Evolutionary conservation across 805 yeast species (phyloP).

Genomic region (Starmerella stellata): DNA sequence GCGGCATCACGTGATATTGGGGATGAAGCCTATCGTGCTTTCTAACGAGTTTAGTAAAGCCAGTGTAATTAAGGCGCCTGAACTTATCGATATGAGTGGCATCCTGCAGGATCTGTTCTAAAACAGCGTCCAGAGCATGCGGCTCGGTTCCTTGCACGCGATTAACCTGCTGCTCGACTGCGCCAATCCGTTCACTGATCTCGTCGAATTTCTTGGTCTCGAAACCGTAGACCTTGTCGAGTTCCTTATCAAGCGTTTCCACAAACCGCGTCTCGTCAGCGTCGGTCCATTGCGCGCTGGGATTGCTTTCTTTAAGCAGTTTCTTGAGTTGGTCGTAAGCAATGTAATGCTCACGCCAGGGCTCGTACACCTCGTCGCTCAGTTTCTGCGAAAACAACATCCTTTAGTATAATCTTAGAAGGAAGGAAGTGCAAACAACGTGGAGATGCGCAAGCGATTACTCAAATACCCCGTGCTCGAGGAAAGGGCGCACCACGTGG

Average conservation of each 20-base stretch:
- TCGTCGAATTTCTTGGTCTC: slow-evolving; percentile 53
- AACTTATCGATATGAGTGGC: slow-evolving; percentile 81
- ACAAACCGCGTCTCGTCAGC: slow-evolving; percentile 69
- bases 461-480: no score
- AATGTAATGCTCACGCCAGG: slow-evolving; percentile 85
- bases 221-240: slow-evolving; percentile 84
- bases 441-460: no score
- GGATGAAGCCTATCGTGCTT: slow-evolving; percentile 88
- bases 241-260: slow-evolving; percentile 53
- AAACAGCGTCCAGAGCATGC: slow-evolving; percentile 39
- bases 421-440: no score
- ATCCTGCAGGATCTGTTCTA: slow-evolving; percentile 55
- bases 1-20: slow-evolving; percentile 72
- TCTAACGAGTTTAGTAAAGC: slow-evolving; percentile 83
- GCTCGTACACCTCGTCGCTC: slow-evolving; percentile 62
- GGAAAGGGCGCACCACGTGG: no score
- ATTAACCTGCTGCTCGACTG: slow-evolving; percentile 43
- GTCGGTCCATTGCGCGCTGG: slow-evolving; percentile 49
- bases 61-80: slow-evolving; percentile 83
- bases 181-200: slow-evolving; percentile 44
- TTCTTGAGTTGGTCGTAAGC: slow-evolving; percentile 79
- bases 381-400: slow-evolving; percentile 82
- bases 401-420: no score
- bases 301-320: slow-evolving; percentile 41
- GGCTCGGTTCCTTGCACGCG: slow-evolving; percentile 23